Evolutionary conservation across 768 basidiomycete genomes (phyloP), one percentile per base, ranked within the genome.

Genomic region (Grammothele lineata): DNA sequence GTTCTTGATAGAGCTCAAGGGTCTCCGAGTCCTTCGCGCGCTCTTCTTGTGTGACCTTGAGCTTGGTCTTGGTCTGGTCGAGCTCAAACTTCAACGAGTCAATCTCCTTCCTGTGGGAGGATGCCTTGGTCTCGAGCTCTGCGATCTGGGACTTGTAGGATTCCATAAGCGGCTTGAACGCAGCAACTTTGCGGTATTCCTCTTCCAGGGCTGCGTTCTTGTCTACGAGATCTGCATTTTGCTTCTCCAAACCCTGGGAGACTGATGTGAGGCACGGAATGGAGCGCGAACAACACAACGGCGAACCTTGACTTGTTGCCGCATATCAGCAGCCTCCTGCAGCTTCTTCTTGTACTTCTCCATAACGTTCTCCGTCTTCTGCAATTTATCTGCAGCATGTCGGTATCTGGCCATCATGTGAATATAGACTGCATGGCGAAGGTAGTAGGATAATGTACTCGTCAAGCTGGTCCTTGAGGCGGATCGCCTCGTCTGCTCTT

Each of bases 301-400:
- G 25, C 23, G 18, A 30, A 86, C 90, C 70, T 88, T 91, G 59
- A 94, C 81, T 47, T 85, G 83, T 52, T 91, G 90, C 22, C 92
- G 81, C 17, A 94, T 71, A 54, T 95, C 91, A 12, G 88, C 92
- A 4, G 87, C 82, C 63, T 97, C 96, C 58, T 97, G 95, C 1
- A 98, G 76, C 68, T 98, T 99, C 76, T 91, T 94, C 71, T 94
- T 95, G 67, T 97, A 94, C 66, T 98, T 99, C 67, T 97, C 93
- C 79, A 96, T 90, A 23, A 96, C 93, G 60, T 94, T 94, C 68
- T 98, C 96, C 1, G 85, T 87, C 73, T 97, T 98, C 58, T 89
- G 85, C 34, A 93, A 71, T 55, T 83, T 89, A 58, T 97, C 96
- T 3, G 90, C 87, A 5, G 92, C 87, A 68, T 97, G 93, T 5